Evolutionary conservation across 140 eudicot genomes (phyloP).

Genomic region (Erigeron philadelphicus): DNA sequence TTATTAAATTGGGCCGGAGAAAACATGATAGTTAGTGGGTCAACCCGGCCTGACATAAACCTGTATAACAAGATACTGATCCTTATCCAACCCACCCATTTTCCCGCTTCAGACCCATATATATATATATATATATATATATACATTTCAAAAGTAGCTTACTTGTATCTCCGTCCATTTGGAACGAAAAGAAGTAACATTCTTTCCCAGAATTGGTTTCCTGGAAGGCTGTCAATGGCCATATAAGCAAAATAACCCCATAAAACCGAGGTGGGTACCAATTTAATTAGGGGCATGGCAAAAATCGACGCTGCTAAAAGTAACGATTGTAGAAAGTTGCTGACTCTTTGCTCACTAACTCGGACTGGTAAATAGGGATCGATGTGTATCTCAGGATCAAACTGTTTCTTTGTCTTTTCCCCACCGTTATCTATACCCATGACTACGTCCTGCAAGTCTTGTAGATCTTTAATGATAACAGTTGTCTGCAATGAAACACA

Average conservation of each 20-base stretch:
- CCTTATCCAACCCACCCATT: neutral
- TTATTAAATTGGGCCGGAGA: neutral
- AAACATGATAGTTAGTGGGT: neutral
- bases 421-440: constrained; percentile 29
- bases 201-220: constrained; percentile 53
- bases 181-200: constrained; percentile 36
- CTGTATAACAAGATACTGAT: neutral
- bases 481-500: constrained; percentile 26
- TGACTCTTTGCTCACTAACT: constrained; percentile 51
- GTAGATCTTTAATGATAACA: constrained; percentile 33
- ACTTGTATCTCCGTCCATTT: constrained; percentile 38
- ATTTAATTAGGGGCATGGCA: constrained; percentile 43
- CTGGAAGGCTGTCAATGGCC: constrained; percentile 57
- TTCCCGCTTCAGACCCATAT: neutral
- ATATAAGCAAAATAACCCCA: constrained; percentile 60
- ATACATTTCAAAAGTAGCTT: constrained; percentile 14
- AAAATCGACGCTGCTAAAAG: constrained; percentile 41
- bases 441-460: constrained; percentile 44
- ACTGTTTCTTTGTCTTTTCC: constrained; percentile 11
- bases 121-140: neutral
- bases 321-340: constrained; percentile 48
- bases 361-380: constrained; percentile 47
- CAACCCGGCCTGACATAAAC: neutral
- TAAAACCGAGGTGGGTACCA: constrained; percentile 49
- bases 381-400: constrained; percentile 40